These are phyloP conservation scores for Penicillium paradoxum DNA, from an alignment of 495 filamentous ascomycete genomes.

Conservation along the genomic window DNA sequence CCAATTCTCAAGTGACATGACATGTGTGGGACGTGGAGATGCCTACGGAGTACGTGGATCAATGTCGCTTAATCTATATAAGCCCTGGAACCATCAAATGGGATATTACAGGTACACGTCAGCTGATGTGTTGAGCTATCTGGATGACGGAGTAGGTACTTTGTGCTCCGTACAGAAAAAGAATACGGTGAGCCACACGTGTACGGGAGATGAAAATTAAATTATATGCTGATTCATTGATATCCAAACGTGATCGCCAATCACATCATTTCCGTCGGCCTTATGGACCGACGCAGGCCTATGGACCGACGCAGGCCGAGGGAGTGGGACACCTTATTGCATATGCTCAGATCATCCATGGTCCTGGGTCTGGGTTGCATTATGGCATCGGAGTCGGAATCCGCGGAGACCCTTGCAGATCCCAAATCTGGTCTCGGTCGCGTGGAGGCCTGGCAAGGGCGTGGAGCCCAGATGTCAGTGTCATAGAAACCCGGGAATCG, in stretches of 20 bases:
- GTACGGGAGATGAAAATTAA: slow-evolving; percentile 1
- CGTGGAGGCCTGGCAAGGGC: background rate
- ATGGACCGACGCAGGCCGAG: no score
- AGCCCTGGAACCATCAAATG: background rate
- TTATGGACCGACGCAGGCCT: background rate
- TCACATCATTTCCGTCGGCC: background rate
- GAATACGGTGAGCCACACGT: no score
- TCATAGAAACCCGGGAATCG: background rate
- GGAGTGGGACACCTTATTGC: background rate
- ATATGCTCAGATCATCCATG: background rate
- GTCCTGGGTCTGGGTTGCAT: background rate
- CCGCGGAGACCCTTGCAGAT: slow-evolving; percentile 4
- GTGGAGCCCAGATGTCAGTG: background rate
- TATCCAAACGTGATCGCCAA: background rate
- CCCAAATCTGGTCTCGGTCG: background rate
- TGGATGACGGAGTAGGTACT: no score
- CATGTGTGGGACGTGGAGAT: background rate
- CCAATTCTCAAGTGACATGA: background rate
- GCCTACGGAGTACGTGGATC: no score
- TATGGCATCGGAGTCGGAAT: background rate
- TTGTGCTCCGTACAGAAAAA: no score
- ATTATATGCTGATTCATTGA: background rate
- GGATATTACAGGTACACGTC: background rate
- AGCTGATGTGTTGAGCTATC: no score
- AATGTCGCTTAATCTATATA: background rate